These are phyloP conservation scores for Alternaria dauci DNA, from an alignment of 2,329 filamentous ascomycete species.

Conservation along the genomic window DNA sequence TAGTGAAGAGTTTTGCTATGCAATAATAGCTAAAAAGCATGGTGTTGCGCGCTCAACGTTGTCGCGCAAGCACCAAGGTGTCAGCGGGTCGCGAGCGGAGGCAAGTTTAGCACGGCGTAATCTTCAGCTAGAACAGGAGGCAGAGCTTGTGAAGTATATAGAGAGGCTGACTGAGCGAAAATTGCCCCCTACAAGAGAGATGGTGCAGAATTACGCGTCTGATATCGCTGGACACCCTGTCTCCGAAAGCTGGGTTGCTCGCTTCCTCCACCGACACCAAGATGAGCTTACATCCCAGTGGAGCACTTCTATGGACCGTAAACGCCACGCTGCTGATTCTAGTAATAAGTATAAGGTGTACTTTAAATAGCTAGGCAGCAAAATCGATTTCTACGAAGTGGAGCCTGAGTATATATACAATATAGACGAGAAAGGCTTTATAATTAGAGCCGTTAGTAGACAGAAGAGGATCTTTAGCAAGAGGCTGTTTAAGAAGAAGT, in stretches of 20 bases:
- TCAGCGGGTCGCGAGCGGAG: no score
- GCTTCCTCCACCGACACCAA: slow-evolving; percentile 12
- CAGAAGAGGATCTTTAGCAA: slow-evolving; percentile 21
- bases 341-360: slow-evolving; percentile 15
- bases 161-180: no score
- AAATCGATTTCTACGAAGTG: slow-evolving; percentile 20
- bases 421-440: neutral
- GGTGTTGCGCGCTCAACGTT: no score
- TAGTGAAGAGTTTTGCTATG: no score
- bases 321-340: slow-evolving; percentile 16
- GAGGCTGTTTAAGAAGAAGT: neutral
- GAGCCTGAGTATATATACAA: slow-evolving; percentile 16
- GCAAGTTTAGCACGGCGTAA: no score
- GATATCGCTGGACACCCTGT: slow-evolving; percentile 3
- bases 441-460: slow-evolving; percentile 10
- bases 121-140: no score
- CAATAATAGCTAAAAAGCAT: no score
- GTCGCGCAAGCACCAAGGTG: no score
- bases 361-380: slow-evolving; percentile 15
- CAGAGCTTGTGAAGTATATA: no score
- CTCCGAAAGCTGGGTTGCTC: slow-evolving; percentile 18
- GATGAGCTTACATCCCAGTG: slow-evolving; percentile 15
- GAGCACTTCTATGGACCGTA: slow-evolving; percentile 8
- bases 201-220: neutral
- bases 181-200: no score